Percentiles rank a stretch among this genome's conserved stretches.
Evolutionary conservation across 495 filamentous ascomycete genomes (phyloP).

Genomic region (Bacidia gigantensis): DNA sequence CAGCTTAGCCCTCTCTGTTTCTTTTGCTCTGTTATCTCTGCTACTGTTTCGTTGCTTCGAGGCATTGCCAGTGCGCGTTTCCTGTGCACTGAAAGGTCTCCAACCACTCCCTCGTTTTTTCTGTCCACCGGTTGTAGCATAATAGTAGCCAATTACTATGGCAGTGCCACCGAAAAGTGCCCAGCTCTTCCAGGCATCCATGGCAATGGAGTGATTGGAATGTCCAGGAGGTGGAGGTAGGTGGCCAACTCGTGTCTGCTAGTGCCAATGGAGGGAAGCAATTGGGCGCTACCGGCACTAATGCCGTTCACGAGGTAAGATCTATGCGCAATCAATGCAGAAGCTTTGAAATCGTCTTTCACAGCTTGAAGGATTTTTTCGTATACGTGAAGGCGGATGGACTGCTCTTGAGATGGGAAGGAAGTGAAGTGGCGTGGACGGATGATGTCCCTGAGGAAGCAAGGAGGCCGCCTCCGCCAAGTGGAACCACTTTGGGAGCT

Average conservation of each 20-base stretch:
- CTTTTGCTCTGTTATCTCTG: slow-evolving; percentile 12
- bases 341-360: no score
- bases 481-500: background rate
- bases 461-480: background rate
- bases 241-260: background rate
- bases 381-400: no score
- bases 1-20: background rate
- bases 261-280: no score
- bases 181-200: slow-evolving; percentile 20
- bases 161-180: slow-evolving; percentile 11
- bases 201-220: background rate
- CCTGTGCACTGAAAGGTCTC: slow-evolving; percentile 4
- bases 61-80: slow-evolving; percentile 5
- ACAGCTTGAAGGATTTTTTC: no score
- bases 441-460: background rate
- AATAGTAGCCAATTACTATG: slow-evolving; percentile 14
- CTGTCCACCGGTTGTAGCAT: slow-evolving; percentile 4
- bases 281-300: no score
- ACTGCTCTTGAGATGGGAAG: background rate
- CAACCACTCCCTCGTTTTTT: slow-evolving; percentile 7
- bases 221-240: no score
- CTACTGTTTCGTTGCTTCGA: slow-evolving; percentile 5
- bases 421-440: background rate
- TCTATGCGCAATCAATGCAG: no score
- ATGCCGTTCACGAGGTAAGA: no score